Evolutionary conservation across 768 basidiomycete species (phyloP), one percentile per base, ranked within the genome.

Genomic region (Mycena sanguinolenta): DNA sequence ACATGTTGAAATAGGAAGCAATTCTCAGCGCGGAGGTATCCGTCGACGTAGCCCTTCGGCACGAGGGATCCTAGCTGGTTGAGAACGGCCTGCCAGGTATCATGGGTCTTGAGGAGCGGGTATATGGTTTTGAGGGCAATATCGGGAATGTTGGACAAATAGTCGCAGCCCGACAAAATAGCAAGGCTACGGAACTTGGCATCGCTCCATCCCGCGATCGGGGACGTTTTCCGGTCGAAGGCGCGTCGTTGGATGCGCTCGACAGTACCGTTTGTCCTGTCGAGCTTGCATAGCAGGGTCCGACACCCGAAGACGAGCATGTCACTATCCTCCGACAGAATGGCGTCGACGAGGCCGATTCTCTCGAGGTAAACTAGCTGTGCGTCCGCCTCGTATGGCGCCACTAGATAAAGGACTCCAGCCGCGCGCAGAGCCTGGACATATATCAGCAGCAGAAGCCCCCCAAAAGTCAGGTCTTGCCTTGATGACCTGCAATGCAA

Each of bases 401-500:
- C 97, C 21, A 99, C 98, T 42, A 99, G 84, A 77, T 97, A 98
- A 23, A 87, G 78, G 10, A 99, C 88, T 21, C 83, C 81, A 77
- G 98, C 97, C 14, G 92, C 94, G 55, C 88, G 88, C 36, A 99
- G 85, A 14, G 94, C 97, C 97, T 99, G 73, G 13, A 66, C 32
- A 34, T 10, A 34, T 34, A n/a, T 34, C 32, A 34, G 10, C 10
- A 34, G 10, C 32, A 34, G 32, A 57, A 39, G 50, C 75, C 65
- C 70, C 58, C 58, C 39, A n/a, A 42, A 39, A 65, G 34, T 64
- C 49, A 23, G n/a, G n/a, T 46, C 19, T 52, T 72, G 93, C 97
- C 89, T 99, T 99, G 84, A 99, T 98, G 73, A 98, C 84, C 80
- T 99, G 98, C 78, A 88, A 97, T 3, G 97, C 97, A 95, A 99